Base-by-base conservation (phyloP, 1,284 basidiomycete species). In the Agroathelia rolfsii region DNA sequence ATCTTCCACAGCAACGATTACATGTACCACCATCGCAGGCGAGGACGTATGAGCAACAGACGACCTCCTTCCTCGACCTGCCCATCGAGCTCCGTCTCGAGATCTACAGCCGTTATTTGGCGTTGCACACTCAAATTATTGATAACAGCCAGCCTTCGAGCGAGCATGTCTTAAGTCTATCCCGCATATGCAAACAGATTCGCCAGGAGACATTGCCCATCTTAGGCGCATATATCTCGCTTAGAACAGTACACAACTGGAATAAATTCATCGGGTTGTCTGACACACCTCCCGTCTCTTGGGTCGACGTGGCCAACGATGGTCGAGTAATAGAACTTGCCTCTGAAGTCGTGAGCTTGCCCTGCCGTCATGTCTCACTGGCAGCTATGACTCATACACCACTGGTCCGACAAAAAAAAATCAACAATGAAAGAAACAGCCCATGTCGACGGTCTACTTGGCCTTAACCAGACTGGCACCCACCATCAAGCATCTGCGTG, bases 301-400 rank as follows among this genome's bases (percentile, higher is more conserved):
- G 48, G 43, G 53, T 53, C 14, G 63, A 65, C 42, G 58, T 61
- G 28, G 59, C 57, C 26, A 64, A 61, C 37, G 62, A 65, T 38
- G 52, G 55, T 26, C 56, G 58, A 34, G 40, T 59, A 29, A 41
- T 59, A 31, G 37, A 43, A 34, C 34, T 32, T 12, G 31, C 36
- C 28, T 48, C 55, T n/a, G n/a, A n/a, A n/a, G n/a, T n/a, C n/a
- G n/a, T n/a, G n/a, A n/a, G n/a, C n/a, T n/a, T n/a, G n/a, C n/a
- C n/a, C n/a, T n/a, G n/a, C n/a, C n/a, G n/a, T n/a, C n/a, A n/a
- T n/a, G n/a, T n/a, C n/a, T n/a, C n/a, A n/a, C n/a, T n/a, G n/a
- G n/a, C n/a, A n/a, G n/a, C n/a, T n/a, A n/a, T n/a, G n/a, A n/a
- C n/a, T n/a, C n/a, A n/a, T n/a, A 20, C 15, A 21, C 15, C 15